A percentile compares a stretch with the other conserved stretches of the same genome.
Evolutionary conservation across 1,284 basidiomycete genomes (phyloP).

Genomic region (Ustilago nuda): DNA sequence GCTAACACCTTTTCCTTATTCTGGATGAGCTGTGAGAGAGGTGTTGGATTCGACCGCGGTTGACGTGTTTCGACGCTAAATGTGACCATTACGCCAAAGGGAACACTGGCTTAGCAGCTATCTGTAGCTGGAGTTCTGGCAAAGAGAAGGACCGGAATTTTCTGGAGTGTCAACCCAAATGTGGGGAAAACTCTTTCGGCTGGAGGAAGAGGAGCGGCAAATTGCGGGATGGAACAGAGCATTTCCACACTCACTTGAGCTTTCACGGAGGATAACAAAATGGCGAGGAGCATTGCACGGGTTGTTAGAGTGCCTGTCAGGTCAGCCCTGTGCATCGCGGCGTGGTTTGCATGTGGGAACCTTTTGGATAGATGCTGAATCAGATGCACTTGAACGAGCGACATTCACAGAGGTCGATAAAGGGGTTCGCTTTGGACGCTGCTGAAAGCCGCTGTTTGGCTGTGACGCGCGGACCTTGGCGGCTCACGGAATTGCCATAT

Average conservation of each 20-base stretch:
- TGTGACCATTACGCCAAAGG: neutral
- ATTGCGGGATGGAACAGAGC: neutral
- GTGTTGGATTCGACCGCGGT: conserved; percentile 3
- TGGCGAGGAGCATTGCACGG: neutral
- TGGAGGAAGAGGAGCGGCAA: neutral
- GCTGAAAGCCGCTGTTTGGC: neutral
- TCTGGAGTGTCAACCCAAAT: neutral
- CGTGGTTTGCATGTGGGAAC: too few species aligned
- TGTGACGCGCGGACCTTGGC: neutral
- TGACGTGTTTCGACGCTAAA: neutral
- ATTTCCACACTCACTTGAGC: neutral
- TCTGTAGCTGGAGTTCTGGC: neutral
- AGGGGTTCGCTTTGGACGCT: neutral
- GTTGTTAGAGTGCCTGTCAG: neutral
- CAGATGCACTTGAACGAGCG: too few species aligned
- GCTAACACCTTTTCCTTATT: neutral
- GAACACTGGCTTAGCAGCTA: neutral
- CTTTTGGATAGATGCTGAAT: too few species aligned
- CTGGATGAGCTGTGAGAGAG: neutral
- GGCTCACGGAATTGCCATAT: neutral
- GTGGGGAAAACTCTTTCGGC: neutral
- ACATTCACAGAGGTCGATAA: neutral
- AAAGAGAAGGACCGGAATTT: neutral
- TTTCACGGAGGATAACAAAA: neutral
- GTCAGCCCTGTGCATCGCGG: too few species aligned